These are phyloP conservation scores for Hypoxylon sp. DNA, from an alignment of 2,329 filamentous ascomycete species.

Conservation along the genomic window DNA sequence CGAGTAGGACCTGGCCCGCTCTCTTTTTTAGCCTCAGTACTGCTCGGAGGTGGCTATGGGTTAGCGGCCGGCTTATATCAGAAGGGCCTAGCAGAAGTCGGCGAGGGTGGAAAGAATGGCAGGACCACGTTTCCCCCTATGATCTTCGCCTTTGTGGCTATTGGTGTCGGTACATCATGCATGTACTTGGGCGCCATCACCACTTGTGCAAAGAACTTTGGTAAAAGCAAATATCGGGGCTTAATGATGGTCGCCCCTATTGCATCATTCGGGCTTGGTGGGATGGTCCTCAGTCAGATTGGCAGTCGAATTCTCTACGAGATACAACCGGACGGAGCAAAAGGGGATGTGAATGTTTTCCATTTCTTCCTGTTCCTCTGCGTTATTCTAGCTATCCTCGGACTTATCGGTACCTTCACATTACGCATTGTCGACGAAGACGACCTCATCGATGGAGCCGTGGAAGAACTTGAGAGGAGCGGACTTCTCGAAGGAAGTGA, in stretches of 20 bases:
- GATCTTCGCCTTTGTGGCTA: slow-evolving; percentile 85
- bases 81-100: slow-evolving; percentile 57
- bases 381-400: slow-evolving; percentile 77
- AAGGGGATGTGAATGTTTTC: slow-evolving; percentile 80
- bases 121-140: slow-evolving; percentile 84
- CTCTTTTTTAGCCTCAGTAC: slow-evolving; percentile 76
- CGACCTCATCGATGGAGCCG: slow-evolving; percentile 89
- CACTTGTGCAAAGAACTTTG: slow-evolving; percentile 98
- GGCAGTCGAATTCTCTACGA: slow-evolving; percentile 85
- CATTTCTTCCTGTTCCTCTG: slow-evolving; percentile 90
- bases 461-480: slow-evolving; percentile 91
- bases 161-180: slow-evolving; percentile 86
- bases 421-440: slow-evolving; percentile 87
- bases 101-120: slow-evolving; percentile 59
- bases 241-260: slow-evolving; percentile 92
- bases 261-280: slow-evolving; percentile 91
- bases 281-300: slow-evolving; percentile 95
- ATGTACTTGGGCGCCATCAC: slow-evolving; percentile 95
- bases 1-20: slow-evolving; percentile 85
- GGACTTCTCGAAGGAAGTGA: slow-evolving; percentile 83
- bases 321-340: slow-evolving; percentile 72
- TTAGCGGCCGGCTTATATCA: slow-evolving; percentile 85
- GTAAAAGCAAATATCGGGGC: slow-evolving; percentile 87
- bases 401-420: slow-evolving; percentile 79
- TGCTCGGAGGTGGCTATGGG: slow-evolving; percentile 87